A percentile compares a stretch with the other conserved stretches of the same genome.
Conservation (phyloP, 2,329 filamentous ascomycete species). For the Immersiporthe knoxdaviesiana region DNA sequence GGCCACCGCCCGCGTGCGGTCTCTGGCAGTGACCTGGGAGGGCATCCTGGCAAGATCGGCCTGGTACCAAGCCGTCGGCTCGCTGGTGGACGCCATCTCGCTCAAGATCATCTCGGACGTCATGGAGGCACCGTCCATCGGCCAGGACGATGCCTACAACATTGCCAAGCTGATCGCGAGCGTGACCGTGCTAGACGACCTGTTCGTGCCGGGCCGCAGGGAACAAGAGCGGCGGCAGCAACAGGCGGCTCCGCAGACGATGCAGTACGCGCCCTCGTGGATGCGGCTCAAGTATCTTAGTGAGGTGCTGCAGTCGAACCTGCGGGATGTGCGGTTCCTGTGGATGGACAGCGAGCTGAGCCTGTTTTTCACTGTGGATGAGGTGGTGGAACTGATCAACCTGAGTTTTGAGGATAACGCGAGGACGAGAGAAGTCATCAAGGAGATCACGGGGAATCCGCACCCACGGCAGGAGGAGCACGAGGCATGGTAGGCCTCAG, state of each 20-base stretch:
- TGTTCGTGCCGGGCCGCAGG: conserved; percentile 57
- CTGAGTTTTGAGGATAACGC: conserved; percentile 68
- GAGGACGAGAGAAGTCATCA: conserved; percentile 60
- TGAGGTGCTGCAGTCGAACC: conserved; percentile 68
- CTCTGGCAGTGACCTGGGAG: conserved; percentile 60
- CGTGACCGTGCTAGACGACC: conserved; percentile 61
- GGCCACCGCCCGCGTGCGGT: conserved; percentile 56
- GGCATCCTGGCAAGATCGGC: conserved; percentile 61
- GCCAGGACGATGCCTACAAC: conserved; percentile 66
- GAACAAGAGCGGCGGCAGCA: conserved; percentile 32
- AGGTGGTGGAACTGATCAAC: conserved; percentile 65
- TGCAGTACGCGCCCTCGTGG: conserved; percentile 65
- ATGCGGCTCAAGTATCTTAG: conserved; percentile 66
- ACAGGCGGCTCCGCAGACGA: conserved; percentile 55
- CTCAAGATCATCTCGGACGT: conserved; percentile 64
- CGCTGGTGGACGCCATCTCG: conserved; percentile 61
- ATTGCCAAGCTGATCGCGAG: conserved; percentile 62
- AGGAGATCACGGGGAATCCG: conserved; percentile 59
- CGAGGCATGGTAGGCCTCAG: conserved; percentile 19
- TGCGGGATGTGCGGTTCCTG: conserved; percentile 64
- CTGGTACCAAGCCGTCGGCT: conserved; percentile 66
- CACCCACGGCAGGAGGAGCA: conserved; percentile 40
- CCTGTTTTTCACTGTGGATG: conserved; percentile 62
- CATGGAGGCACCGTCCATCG: conserved; percentile 63
- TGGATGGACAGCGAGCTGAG: conserved; percentile 70